phyloP scores from a whole-genome alignment of 2,329 filamentous ascomycete genomes.

The Ascocoryne sarcoides region DNA sequence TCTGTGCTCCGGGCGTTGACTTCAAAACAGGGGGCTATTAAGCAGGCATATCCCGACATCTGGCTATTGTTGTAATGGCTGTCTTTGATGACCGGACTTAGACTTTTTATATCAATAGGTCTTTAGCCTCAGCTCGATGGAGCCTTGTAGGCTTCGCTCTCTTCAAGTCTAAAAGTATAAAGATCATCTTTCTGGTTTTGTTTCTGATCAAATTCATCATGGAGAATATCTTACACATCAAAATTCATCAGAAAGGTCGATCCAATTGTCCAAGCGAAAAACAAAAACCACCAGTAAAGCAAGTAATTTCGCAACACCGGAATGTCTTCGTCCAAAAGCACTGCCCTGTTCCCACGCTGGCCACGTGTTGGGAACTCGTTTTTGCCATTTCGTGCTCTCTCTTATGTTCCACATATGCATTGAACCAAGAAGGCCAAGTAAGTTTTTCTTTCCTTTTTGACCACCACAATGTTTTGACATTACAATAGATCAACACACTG shows the following conservation, averaged over 20 bases:
- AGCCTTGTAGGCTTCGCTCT: background rate
- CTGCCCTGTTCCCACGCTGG: slow-evolving; percentile 10
- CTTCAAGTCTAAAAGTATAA: background rate
- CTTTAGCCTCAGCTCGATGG: background rate
- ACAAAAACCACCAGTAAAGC: background rate
- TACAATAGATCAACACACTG: background rate
- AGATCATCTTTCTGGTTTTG: background rate
- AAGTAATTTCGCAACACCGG: background rate
- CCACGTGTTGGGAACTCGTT: slow-evolving; percentile 18
- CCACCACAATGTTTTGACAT: slow-evolving; percentile 3
- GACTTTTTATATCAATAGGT: background rate
- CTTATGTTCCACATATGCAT: slow-evolving; percentile 22
- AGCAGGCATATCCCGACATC: no score
- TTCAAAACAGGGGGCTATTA: no score
- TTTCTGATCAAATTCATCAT: background rate
- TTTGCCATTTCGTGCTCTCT: slow-evolving; percentile 13
- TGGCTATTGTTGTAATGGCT: no score
- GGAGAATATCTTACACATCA: slow-evolving; percentile 1
- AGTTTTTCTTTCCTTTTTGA: slow-evolving; percentile 1
- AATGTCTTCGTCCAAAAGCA: slow-evolving; percentile 2
- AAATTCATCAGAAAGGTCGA: background rate
- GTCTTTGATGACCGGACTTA: no score
- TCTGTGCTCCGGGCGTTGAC: no score
- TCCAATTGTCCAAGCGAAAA: background rate
- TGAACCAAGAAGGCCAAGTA: slow-evolving; percentile 19